Base-by-base conservation (phyloP, 768 basidiomycete species). In the Grammothele lineata region DNA sequence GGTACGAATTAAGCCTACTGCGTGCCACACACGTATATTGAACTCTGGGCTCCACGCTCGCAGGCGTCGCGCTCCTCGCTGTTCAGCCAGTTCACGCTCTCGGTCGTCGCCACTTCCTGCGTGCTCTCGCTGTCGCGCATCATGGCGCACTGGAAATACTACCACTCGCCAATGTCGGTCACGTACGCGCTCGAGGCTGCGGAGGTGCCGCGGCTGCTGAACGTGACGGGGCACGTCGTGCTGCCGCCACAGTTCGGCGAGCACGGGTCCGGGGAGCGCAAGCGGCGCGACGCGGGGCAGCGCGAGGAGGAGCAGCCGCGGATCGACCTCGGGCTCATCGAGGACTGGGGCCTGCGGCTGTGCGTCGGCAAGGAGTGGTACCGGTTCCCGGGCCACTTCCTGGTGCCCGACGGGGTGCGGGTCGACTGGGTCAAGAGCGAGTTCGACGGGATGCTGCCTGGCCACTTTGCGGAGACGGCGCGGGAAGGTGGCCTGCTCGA, bases 311-410 rank as follows among this genome's bases (percentile, higher is more conserved):
- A 69, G n/a, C 59, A 66, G 22, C 65, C 67, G 30, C 73, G 72
- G 27, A 72, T 92, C 30, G 84, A 91, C 60, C 72, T 91, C 22
- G 65, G 82, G 1, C 80, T 78, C 0, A 71, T 97, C 59, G 73
- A 72, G 47, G 71, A 78, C 11, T 80, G 93, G 57, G 77, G 82
- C 47, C 68, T 98, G 47, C 80, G 74, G 23, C 61, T 99, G 1
- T 99, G 96, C 67, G 73, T 87, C 41, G 91, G 86, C 39, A 94
- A 93, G 64, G 96, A 99, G 67, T 99, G 96, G 96, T 74, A 97
- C 61, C 78, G 95, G 19, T 99, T 92, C 73, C 89, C 93, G 3
- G 81, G 91, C 3, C 86, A 87, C 62, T 97, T 87, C 65, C 76
- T 95, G 39, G 76, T 98, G 18, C 93, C 94, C 1, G 78, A 84